Conservation (phyloP, 1,284 basidiomycete species). For the Trametes pubescens region DNA sequence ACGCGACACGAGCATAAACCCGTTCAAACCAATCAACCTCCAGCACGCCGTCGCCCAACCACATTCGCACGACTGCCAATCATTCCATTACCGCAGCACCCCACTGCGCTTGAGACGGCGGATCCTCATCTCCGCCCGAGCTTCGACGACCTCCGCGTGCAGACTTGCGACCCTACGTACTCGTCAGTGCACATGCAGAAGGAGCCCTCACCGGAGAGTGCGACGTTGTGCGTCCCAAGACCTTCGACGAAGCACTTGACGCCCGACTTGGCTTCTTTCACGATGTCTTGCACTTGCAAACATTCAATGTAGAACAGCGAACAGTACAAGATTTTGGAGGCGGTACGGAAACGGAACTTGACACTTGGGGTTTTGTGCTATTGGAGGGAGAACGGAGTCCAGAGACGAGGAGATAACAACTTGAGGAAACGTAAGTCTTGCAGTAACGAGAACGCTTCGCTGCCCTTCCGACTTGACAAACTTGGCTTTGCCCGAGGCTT, state of each 20-base stretch:
- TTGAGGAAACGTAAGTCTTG: constrained; percentile 45
- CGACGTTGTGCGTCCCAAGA: constrained; percentile 7
- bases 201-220: constrained; percentile 1
- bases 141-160: not conserved
- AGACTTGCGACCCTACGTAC: not conserved
- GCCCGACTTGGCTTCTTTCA: constrained; percentile 27
- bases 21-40: not conserved
- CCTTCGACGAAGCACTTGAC: constrained; percentile 6
- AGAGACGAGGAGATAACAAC: constrained; percentile 40
- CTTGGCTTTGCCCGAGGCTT: constrained; percentile 40
- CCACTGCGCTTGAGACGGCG: not conserved
- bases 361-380: constrained; percentile 54
- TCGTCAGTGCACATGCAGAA: not conserved
- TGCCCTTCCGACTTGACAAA: constrained; percentile 43
- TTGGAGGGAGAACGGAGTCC: constrained; percentile 42
- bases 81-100: not conserved
- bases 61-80: too few species aligned
- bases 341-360: constrained; percentile 51
- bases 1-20: not conserved
- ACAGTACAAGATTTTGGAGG: constrained; percentile 37
- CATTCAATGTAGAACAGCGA: constrained; percentile 37
- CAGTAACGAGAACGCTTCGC: constrained; percentile 35
- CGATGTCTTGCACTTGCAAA: constrained; percentile 38
- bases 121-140: not conserved
- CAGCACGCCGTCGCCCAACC: too few species aligned